Percentiles rank a stretch among this genome's conserved stretches.
These are phyloP conservation scores for Pythium aquatile DNA, from an alignment of 352 stramenopile genomes.

Conservation along the genomic window DNA sequence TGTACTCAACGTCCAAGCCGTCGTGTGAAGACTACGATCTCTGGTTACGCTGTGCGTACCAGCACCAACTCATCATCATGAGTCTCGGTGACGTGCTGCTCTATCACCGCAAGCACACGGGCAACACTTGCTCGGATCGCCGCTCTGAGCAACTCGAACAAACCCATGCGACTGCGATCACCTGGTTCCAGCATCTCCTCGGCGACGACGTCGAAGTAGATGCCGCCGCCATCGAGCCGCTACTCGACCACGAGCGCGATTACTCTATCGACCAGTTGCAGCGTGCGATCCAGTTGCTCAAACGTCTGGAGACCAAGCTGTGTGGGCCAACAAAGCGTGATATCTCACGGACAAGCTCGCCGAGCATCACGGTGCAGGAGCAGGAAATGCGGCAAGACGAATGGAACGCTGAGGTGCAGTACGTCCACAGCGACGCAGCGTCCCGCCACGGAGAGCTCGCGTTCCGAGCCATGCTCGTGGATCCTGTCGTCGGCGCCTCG, in stretches of 20 bases:
- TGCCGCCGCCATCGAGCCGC: slow-evolving; percentile 17
- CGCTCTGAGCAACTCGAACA: slow-evolving; percentile 41
- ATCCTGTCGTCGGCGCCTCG: slow-evolving; percentile 25
- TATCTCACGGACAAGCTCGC: slow-evolving; percentile 20
- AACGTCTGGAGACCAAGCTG: slow-evolving; percentile 27
- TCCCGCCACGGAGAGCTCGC: slow-evolving; percentile 39
- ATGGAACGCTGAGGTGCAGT: slow-evolving; percentile 25
- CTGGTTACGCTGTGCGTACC: slow-evolving; percentile 60
- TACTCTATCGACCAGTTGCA: slow-evolving; percentile 26
- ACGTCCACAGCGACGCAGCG: slow-evolving; percentile 32
- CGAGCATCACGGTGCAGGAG: slow-evolving; percentile 22
- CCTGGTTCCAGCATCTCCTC: slow-evolving; percentile 24
- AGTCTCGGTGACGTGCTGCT: slow-evolving; percentile 54
- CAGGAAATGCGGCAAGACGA: slow-evolving; percentile 27
- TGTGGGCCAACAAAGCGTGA: slow-evolving; percentile 20
- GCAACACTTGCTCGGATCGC: slow-evolving; percentile 21
- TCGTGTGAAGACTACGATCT: slow-evolving; percentile 83
- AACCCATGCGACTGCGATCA: slow-evolving; percentile 34
- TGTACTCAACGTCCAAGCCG: slow-evolving; percentile 40
- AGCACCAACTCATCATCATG: slow-evolving; percentile 40
- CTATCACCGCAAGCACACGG: slow-evolving; percentile 44
- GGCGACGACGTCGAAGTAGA: slow-evolving; percentile 14
- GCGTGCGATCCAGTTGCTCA: slow-evolving; percentile 27
- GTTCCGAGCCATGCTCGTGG: slow-evolving; percentile 36
- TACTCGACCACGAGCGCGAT: slow-evolving; percentile 25